These are phyloP conservation scores for Fusarium oligoseptatum DNA, from an alignment of 2,329 filamentous ascomycete genomes.

Conservation along the genomic window DNA sequence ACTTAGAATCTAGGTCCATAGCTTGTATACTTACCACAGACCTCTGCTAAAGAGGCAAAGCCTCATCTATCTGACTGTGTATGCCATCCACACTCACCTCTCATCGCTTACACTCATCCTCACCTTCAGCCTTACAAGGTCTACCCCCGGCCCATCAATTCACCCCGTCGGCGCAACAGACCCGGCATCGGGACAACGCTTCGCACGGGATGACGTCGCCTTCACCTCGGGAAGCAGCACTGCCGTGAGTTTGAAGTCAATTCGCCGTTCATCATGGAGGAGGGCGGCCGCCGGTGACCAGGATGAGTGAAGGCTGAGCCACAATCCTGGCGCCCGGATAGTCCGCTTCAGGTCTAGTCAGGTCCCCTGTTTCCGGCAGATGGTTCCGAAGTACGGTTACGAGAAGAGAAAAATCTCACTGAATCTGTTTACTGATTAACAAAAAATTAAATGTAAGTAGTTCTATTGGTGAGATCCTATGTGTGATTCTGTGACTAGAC, in stretches of 20 bases:
- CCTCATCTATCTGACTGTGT: background rate
- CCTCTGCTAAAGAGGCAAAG: background rate
- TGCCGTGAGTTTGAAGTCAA: background rate
- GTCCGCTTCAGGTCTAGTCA: background rate
- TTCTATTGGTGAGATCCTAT: background rate
- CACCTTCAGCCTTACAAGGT: background rate
- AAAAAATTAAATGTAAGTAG: background rate
- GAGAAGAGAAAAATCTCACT: background rate
- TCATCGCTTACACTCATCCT: background rate
- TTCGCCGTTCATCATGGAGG: background rate
- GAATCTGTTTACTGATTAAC: background rate
- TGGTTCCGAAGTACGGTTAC: background rate
- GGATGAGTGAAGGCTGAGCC: background rate
- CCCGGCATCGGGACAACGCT: background rate
- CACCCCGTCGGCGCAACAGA: slow-evolving; percentile 1
- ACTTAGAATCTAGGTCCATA: background rate
- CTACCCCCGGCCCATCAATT: background rate
- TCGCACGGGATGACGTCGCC: background rate
- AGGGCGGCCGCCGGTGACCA: background rate
- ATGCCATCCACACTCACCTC: background rate
- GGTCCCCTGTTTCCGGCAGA: background rate
- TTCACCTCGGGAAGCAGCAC: background rate
- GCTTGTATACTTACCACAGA: background rate
- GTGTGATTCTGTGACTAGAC: background rate
- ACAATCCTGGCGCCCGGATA: background rate